A percentile compares a stretch with the other conserved stretches of the same genome.
Evolutionary conservation across 1,139 yeast genomes (phyloP).

Genomic region (Candida pseudoviswanathii): DNA sequence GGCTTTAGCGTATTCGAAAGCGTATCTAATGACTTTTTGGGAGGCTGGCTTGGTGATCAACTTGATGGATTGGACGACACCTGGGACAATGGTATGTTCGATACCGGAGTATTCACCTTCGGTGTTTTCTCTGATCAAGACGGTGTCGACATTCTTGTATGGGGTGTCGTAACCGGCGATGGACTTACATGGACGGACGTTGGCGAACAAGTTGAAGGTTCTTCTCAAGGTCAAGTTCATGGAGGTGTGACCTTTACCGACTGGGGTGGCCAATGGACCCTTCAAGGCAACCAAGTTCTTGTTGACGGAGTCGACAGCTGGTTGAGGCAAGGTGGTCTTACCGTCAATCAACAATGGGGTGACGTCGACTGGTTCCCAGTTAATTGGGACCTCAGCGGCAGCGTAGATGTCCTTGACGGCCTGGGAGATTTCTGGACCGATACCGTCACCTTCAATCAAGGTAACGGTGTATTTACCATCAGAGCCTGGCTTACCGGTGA

Average conservation of each 20-base stretch:
- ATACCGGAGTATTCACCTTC: slow-evolving; percentile 99
- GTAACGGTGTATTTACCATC: slow-evolving; percentile 88
- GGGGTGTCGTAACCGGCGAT: slow-evolving; percentile 94
- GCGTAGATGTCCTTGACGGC: slow-evolving; percentile 89
- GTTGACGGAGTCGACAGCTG: slow-evolving; percentile 90
- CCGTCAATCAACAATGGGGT: slow-evolving; percentile 92
- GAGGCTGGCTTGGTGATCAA: slow-evolving; percentile 95
- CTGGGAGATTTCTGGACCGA: slow-evolving; percentile 92
- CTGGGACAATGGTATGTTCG: slow-evolving; percentile 97
- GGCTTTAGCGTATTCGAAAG: slow-evolving; percentile 92
- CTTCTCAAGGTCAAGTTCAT: slow-evolving; percentile 96
- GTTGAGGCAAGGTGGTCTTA: slow-evolving; percentile 90
- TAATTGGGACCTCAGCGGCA: slow-evolving; percentile 94
- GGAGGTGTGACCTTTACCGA: slow-evolving; percentile 98
- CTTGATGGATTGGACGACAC: slow-evolving; percentile 97
- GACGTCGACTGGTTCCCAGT: slow-evolving; percentile 97
- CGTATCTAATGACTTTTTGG: slow-evolving; percentile 94
- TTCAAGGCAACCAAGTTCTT: slow-evolving; percentile 92
- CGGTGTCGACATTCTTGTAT: slow-evolving; percentile 91
- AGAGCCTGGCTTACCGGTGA: slow-evolving; percentile 48
- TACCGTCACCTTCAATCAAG: slow-evolving; percentile 98
- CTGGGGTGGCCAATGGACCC: slow-evolving; percentile 98
- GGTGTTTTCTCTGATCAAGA: slow-evolving; percentile 96
- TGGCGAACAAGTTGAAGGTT: slow-evolving; percentile 93
- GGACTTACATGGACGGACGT: slow-evolving; percentile 96